A percentile compares a stretch with the other conserved stretches of the same genome.
phyloP scores from a whole-genome alignment of 2,329 filamentous ascomycete genomes.

The Aspergillus nomiae region DNA sequence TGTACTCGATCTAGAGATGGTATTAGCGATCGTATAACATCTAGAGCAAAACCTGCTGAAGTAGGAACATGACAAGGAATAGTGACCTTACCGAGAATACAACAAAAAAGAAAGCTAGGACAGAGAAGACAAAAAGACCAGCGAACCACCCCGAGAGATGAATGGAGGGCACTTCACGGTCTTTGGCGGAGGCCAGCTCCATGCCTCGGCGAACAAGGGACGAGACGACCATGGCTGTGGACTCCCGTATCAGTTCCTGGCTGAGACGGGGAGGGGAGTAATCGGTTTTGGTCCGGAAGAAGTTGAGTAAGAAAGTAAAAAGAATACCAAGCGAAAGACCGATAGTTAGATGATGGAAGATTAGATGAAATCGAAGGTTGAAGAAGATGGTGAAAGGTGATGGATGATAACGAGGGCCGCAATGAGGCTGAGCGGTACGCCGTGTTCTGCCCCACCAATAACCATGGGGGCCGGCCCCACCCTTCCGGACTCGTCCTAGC shows the following conservation, averaged over 20 bases:
- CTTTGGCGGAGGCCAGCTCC: constrained; percentile 29
- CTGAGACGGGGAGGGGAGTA: neutral
- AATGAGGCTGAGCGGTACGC: constrained; percentile 12
- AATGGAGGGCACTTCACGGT: constrained; percentile 10
- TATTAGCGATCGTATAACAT: neutral
- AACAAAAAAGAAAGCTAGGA: constrained; percentile 24
- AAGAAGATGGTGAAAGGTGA: neutral
- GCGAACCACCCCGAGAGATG: constrained; percentile 29
- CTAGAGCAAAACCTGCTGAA: too few species aligned
- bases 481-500: neutral
- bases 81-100: constrained; percentile 31
- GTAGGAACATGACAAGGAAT: neutral
- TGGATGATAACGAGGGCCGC: neutral
- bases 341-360: constrained; percentile 8
- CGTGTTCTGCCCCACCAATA: neutral
- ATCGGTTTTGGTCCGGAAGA: neutral
- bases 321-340: constrained; percentile 3
- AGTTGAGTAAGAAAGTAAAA: neutral
- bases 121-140: constrained; percentile 32
- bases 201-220: constrained; percentile 40
- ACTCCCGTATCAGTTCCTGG: neutral
- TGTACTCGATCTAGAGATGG: constrained; percentile 52
- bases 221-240: constrained; percentile 29
- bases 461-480: neutral
- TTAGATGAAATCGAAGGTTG: neutral